Evolutionary conservation across 2,329 filamentous ascomycete genomes (phyloP).

Genomic region (Colletotrichum viniferum): DNA sequence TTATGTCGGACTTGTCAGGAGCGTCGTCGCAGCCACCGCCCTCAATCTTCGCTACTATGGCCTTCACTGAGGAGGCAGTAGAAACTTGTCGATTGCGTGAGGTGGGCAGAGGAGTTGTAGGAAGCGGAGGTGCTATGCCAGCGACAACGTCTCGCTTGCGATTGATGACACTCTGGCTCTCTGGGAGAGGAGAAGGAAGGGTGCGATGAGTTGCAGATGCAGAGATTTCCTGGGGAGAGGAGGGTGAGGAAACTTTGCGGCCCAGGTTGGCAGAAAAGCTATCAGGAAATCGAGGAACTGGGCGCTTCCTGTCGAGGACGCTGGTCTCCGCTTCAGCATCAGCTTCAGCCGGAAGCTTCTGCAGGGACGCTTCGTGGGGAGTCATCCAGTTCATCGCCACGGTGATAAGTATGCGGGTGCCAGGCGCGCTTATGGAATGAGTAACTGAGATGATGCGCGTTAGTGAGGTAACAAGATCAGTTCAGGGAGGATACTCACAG

Average conservation of each 20-base stretch:
- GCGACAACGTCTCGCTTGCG: slow-evolving; percentile 6
- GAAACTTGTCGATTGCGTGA: slow-evolving; percentile 3
- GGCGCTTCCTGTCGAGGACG: slow-evolving; percentile 19
- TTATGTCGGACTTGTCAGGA: background rate
- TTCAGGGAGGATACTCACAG: background rate
- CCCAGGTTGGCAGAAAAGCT: slow-evolving; percentile 19
- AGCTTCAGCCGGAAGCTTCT: slow-evolving; percentile 3
- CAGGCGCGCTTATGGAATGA: background rate
- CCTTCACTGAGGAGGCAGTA: slow-evolving; percentile 9
- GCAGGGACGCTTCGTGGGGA: background rate
- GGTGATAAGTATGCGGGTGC: background rate
- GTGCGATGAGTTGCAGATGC: background rate
- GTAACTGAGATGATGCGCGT: background rate
- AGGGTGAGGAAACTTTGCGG: slow-evolving; percentile 2
- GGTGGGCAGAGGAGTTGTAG: background rate
- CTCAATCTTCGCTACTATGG: slow-evolving; percentile 18
- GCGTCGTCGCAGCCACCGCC: background rate
- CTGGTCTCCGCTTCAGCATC: slow-evolving; percentile 14
- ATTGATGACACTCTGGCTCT: background rate
- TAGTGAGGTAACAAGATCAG: background rate
- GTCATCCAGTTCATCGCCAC: background rate
- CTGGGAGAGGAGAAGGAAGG: background rate
- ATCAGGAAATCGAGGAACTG: slow-evolving; percentile 6
- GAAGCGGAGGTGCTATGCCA: background rate
- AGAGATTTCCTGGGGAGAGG: background rate